These are phyloP conservation scores for Verticillium dahliae DNA, from an alignment of 2,329 filamentous ascomycete species.

Conservation along the genomic window DNA sequence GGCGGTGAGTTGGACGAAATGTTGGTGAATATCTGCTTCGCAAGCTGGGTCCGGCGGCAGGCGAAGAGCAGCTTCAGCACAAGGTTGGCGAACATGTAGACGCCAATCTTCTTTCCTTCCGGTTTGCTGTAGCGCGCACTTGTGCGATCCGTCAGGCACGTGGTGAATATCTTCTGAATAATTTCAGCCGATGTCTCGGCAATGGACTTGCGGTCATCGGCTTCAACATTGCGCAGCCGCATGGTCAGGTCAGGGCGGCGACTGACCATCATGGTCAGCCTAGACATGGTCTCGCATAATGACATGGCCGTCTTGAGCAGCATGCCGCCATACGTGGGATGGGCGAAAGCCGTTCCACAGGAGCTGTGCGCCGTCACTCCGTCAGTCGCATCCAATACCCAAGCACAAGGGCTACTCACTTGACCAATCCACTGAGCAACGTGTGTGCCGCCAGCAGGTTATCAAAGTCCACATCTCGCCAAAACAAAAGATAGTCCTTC, in stretches of 20 bases:
- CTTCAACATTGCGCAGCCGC: constrained; percentile 55
- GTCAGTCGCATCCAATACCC: neutral
- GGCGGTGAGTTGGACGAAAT: constrained; percentile 80
- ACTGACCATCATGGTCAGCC: constrained; percentile 78
- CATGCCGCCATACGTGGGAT: constrained; percentile 72
- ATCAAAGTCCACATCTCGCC: constrained; percentile 72
- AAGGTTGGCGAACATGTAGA: constrained; percentile 88
- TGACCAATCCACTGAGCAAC: constrained; percentile 64
- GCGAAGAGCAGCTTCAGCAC: constrained; percentile 84
- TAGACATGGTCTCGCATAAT: constrained; percentile 72
- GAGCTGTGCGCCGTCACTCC: constrained; percentile 44
- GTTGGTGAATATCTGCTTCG: constrained; percentile 83
- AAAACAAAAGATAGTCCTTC: constrained; percentile 72
- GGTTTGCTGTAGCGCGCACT: constrained; percentile 61
- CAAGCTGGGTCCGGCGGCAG: constrained; percentile 75
- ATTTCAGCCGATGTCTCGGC: constrained; percentile 85
- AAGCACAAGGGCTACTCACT: constrained; percentile 43
- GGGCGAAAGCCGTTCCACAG: constrained; percentile 73
- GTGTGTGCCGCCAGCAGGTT: constrained; percentile 72
- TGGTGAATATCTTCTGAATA: constrained; percentile 85
- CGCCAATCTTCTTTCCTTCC: constrained; percentile 78
- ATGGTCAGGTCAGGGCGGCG: constrained; percentile 71
- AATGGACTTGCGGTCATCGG: constrained; percentile 67
- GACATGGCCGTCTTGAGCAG: constrained; percentile 80
- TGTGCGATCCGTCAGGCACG: constrained; percentile 76